A percentile compares a stretch with the other conserved stretches of the same genome.
Conservation (phyloP, 2,329 filamentous ascomycete species). For the Colletotrichum falcatum region DNA sequence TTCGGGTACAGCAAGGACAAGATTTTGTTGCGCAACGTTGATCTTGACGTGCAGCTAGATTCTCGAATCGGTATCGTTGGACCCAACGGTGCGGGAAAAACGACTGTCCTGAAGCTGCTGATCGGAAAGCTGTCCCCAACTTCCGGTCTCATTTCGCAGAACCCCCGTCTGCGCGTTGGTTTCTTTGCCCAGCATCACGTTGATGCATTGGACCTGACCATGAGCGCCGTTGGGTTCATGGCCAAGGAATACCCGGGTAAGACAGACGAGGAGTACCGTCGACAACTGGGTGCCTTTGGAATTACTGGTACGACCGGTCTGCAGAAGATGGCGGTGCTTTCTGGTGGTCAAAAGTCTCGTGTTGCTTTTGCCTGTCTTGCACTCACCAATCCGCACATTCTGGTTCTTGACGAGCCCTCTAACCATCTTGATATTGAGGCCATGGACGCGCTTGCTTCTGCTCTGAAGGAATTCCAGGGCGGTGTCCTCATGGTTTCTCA, state of each 20-base stretch:
- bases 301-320: constrained; percentile 95
- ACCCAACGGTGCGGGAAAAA: constrained; percentile 98
- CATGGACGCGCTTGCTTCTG: constrained; percentile 93
- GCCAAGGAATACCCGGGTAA: constrained; percentile 89
- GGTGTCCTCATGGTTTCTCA: constrained; percentile 99
- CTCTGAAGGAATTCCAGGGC: constrained; percentile 87
- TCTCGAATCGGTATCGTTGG: constrained; percentile 99
- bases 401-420: constrained; percentile 97
- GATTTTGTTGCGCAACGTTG: constrained; percentile 84
- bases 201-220: constrained; percentile 90
- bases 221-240: constrained; percentile 96
- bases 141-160: constrained; percentile 85
- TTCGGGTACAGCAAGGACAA: constrained; percentile 90
- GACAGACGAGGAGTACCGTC: constrained; percentile 95
- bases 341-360: constrained; percentile 97
- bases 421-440: constrained; percentile 99
- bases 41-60: constrained; percentile 96
- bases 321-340: constrained; percentile 94
- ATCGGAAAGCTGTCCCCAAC: constrained; percentile 85
- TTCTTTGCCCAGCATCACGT: constrained; percentile 99
- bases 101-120: constrained; percentile 96
- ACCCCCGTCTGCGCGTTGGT: constrained; percentile 89
- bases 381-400: constrained; percentile 92
- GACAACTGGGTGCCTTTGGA: constrained; percentile 90
- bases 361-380: constrained; percentile 98